Base-by-base conservation (phyloP, 2,329 filamentous ascomycete genomes). In the Paraphoma chrysanthemicola region DNA sequence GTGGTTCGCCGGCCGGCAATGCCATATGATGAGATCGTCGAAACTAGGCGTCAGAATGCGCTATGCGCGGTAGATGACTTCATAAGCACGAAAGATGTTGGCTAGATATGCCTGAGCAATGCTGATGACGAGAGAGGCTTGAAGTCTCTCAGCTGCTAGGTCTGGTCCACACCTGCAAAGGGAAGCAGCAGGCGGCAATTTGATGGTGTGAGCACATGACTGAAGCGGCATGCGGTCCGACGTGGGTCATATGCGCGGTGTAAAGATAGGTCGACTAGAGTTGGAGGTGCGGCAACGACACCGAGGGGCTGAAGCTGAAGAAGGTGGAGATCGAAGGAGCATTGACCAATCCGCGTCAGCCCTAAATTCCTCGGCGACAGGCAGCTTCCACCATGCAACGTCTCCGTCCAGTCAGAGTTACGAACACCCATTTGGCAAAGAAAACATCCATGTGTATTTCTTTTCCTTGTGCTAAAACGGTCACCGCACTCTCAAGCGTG, bases 41-140 rank as follows among this genome's bases (percentile, higher is more conserved):
- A 23, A 49, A 29, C 44, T 47, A 49, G 45, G 51, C 23, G 39
- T 23, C 8, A 30, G 18, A 41, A 43, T 42, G 52, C 53, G 56
- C 48, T 64, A 62, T 48, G 23, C 50, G 54, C 56, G 49, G 50
- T 16, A 49, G 38, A 51, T 41, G 51, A 28, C 52, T 48, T 23
- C 45, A 54, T 54, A 28, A 49, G 46, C 52, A 54, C 45, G 46
- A 45, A 31, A 50, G 23, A 23, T 5, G 23, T 23, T 23, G 23
- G 23, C 23, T 23, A 23, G 2, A 23, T 23, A 23, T 23, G 23
- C 23, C 23, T 23, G 28, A n/a, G 2, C 2, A 17, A 6, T 44
- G 12, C n/a, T 44, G 17, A 49, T 39, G 36, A 44, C 38, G 38
- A n/a, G 28, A 41, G 23, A 8, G 29, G 14, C 29, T 16, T 23